Conservation (phyloP, 106 monocot genomes). For the Dendrobium nobile region DNA sequence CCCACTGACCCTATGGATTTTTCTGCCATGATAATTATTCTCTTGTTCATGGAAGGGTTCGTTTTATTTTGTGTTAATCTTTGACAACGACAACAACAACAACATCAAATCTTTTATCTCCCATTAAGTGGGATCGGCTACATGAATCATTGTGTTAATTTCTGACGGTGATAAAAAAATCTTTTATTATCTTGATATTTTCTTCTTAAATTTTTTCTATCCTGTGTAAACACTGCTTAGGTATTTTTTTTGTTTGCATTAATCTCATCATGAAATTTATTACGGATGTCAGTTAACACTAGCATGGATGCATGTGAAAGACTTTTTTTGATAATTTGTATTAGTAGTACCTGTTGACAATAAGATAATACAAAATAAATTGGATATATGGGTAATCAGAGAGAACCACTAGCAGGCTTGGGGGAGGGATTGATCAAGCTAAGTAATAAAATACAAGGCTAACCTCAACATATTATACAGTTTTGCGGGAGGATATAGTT, state of each 20-base stretch:
- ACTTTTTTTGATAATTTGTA: not conserved
- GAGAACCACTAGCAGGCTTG: too few relatives aligned
- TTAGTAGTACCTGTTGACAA: not conserved
- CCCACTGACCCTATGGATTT: not conserved
- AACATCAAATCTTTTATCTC: too few relatives aligned
- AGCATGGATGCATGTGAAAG: not conserved
- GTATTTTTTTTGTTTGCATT: not conserved
- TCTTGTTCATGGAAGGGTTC: not conserved
- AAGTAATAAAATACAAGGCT: not conserved
- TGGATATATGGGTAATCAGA: too few relatives aligned
- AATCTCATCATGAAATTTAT: not conserved
- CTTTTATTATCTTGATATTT: not conserved
- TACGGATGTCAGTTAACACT: not conserved
- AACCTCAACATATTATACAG: not conserved
- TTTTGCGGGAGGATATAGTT: not conserved
- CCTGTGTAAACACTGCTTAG: not conserved
- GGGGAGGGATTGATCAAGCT: too few relatives aligned
- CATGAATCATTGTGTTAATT: not conserved
- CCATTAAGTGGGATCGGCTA: too few relatives aligned
- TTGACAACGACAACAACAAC: too few relatives aligned
- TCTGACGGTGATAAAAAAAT: not conserved
- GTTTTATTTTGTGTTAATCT: not conserved
- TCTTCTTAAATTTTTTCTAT: not conserved
- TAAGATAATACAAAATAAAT: not conserved
- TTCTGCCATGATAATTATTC: not conserved